phyloP scores from a whole-genome alignment of 208 protist genomes.

The Leishmania tarentolae region DNA sequence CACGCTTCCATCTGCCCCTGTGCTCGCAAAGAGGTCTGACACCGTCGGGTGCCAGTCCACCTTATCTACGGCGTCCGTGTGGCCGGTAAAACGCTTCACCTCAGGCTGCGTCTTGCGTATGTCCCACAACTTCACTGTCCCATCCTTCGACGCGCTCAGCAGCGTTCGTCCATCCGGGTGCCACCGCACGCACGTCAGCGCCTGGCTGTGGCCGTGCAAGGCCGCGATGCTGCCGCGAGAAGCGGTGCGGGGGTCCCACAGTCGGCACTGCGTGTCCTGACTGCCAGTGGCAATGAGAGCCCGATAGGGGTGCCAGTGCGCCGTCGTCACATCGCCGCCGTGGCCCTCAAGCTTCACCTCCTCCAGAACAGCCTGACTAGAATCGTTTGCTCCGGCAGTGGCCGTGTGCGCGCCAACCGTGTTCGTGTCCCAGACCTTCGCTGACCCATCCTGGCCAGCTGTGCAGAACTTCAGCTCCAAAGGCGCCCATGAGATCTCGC shows the following conservation, averaged over 20 bases:
- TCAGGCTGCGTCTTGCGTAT: conserved; percentile 79
- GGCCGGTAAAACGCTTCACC: conserved; percentile 75
- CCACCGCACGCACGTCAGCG: conserved; percentile 83
- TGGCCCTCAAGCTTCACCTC: conserved; percentile 89
- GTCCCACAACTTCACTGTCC: conserved; percentile 84
- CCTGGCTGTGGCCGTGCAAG: conserved; percentile 82
- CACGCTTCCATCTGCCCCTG: conserved; percentile 74
- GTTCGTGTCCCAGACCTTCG: conserved; percentile 85
- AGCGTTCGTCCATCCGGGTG: conserved; percentile 77
- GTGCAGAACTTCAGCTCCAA: conserved; percentile 87
- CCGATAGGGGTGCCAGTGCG: conserved; percentile 84
- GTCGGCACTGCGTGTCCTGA: conserved; percentile 81
- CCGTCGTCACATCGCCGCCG: conserved; percentile 85
- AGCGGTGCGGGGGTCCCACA: conserved; percentile 88
- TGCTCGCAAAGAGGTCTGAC: conserved; percentile 75
- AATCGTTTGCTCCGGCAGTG: conserved; percentile 6
- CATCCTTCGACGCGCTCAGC: conserved; percentile 83
- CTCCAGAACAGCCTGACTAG: conserved; percentile 38
- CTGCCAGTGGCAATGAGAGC: conserved; percentile 88
- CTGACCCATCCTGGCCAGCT: conserved; percentile 81
- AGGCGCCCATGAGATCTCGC: conserved; percentile 78
- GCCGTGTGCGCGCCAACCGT: conserved; percentile 41
- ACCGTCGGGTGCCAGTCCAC: conserved; percentile 84
- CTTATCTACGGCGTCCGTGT: conserved; percentile 72
- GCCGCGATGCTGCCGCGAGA: conserved; percentile 75